phyloP scores from a whole-genome alignment of 2,329 filamentous ascomycete genomes.

The Aureobasidium sp. region DNA sequence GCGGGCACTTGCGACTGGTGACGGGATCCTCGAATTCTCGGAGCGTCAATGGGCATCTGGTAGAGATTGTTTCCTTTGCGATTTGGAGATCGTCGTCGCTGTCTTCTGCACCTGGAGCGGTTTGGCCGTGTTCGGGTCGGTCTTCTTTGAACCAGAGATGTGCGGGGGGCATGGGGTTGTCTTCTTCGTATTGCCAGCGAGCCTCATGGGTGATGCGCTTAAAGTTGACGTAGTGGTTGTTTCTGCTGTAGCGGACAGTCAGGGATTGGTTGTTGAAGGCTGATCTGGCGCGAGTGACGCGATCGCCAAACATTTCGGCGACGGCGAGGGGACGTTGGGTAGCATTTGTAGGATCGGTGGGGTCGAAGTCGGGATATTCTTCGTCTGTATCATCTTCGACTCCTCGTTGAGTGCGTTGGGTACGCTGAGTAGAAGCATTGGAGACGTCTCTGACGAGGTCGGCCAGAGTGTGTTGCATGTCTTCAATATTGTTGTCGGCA shows the following conservation, averaged over 20 bases:
- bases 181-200: conserved; percentile 42
- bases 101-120: conserved; percentile 30
- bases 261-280: conserved; percentile 36
- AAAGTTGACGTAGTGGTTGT: conserved; percentile 57
- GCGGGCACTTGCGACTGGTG: conserved; percentile 60
- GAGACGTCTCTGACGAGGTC: conserved; percentile 35
- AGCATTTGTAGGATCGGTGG: conserved; percentile 34
- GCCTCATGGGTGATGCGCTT: conserved; percentile 56
- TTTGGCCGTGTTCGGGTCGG: conserved; percentile 36
- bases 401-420: conserved; percentile 31
- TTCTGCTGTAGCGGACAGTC: conserved; percentile 45
- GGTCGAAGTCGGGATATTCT: conserved; percentile 33
- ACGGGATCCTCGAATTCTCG: conserved; percentile 58
- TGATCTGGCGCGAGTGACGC: conserved; percentile 36
- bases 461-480: conserved; percentile 38
- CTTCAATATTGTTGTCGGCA: conserved; percentile 41
- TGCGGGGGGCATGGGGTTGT: conserved; percentile 47
- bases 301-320: conserved; percentile 32
- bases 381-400: conserved; percentile 25
- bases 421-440: conserved; percentile 31
- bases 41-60: conserved; percentile 64
- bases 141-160: conserved; percentile 57
- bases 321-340: conserved; percentile 28
- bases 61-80: conserved; percentile 54
- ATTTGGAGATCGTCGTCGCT: conserved; percentile 65